Evolutionary conservation across 192 early-diverging fungal species (phyloP).

Genomic region (Cetraspora pellucida): DNA sequence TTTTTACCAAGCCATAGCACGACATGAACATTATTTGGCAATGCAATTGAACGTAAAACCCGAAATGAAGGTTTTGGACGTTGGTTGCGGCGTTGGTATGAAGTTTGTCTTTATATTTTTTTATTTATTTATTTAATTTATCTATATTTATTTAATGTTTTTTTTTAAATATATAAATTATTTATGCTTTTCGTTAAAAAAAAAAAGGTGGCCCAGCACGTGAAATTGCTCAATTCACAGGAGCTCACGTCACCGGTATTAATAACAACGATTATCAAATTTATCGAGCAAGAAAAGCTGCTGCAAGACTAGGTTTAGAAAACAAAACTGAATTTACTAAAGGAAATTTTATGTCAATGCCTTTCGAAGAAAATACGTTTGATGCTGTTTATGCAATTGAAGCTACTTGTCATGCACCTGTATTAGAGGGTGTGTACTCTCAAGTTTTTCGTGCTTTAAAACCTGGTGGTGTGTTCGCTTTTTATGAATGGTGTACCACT

Average conservation of each 20-base stretch:
- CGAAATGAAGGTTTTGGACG: slow-evolving; percentile 81
- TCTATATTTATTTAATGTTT: no score
- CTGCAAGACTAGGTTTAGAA: slow-evolving; percentile 67
- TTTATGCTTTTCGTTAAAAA: background rate
- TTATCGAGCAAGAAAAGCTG: slow-evolving; percentile 72
- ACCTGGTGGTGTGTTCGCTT: slow-evolving; percentile 88
- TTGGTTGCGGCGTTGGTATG: slow-evolving; percentile 93
- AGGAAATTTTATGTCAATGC: slow-evolving; percentile 92
- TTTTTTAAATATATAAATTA: background rate
- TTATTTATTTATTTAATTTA: background rate
- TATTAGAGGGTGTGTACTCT: slow-evolving; percentile 81
- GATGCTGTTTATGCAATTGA: slow-evolving; percentile 97
- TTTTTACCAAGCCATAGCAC: slow-evolving; percentile 79
- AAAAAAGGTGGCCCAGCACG: slow-evolving; percentile 82
- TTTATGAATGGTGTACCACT: slow-evolving; percentile 96
- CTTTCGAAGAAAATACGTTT: slow-evolving; percentile 74
- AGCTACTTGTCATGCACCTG: slow-evolving; percentile 89
- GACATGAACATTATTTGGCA: slow-evolving; percentile 91
- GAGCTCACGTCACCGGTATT: slow-evolving; percentile 86
- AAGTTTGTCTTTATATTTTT: background rate
- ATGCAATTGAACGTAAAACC: slow-evolving; percentile 68
- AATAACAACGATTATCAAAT: slow-evolving; percentile 98
- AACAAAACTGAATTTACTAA: slow-evolving; percentile 54
- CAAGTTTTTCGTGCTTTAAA: slow-evolving; percentile 92
- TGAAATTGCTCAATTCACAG: slow-evolving; percentile 89